A percentile compares a stretch with the other conserved stretches of the same genome.
Evolutionary conservation across 352 stramenopile genomes (phyloP).

Genomic region (Phytophthora pseudosyringae): DNA sequence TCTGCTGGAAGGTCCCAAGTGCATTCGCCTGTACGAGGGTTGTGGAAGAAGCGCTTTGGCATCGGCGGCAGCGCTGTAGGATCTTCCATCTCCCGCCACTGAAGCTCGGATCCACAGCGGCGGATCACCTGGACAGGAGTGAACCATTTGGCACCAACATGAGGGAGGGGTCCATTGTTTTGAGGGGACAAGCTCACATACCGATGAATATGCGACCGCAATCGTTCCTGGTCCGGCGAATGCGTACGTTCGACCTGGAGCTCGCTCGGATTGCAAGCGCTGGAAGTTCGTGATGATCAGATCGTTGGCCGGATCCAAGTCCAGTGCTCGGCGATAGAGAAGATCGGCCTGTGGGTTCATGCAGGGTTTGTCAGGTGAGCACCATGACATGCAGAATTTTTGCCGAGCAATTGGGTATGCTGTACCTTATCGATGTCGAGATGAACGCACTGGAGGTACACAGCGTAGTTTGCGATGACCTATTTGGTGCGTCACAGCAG

Average conservation of each 20-base stretch:
- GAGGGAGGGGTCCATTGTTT: not conserved
- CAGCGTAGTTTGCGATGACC: constrained; percentile 68
- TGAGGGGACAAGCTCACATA: constrained; percentile 13
- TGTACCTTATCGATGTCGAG: constrained; percentile 65
- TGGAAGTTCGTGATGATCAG: constrained; percentile 66
- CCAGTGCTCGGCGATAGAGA: constrained; percentile 71
- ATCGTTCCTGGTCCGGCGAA: constrained; percentile 58
- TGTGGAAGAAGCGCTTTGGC: constrained; percentile 55
- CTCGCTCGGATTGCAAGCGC: constrained; percentile 58
- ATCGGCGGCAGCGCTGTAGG: constrained; percentile 21
- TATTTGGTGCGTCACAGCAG: constrained; percentile 19
- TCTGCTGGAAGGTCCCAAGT: constrained; percentile 39
- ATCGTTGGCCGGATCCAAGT: constrained; percentile 55
- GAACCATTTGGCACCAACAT: not conserved
- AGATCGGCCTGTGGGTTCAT: constrained; percentile 48
- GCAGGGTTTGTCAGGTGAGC: not conserved
- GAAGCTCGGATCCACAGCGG: constrained; percentile 5
- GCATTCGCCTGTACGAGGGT: constrained; percentile 45
- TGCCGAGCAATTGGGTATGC: constrained; percentile 16
- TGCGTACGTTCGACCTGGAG: constrained; percentile 55
- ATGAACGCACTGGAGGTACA: constrained; percentile 63
- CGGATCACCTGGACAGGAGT: constrained; percentile 21
- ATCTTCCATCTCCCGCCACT: constrained; percentile 64
- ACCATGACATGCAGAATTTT: not conserved
- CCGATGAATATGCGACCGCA: constrained; percentile 44